phyloP scores from a whole-genome alignment of 108 stramenopile genomes.

The Schizochytrium sp. region DNA sequence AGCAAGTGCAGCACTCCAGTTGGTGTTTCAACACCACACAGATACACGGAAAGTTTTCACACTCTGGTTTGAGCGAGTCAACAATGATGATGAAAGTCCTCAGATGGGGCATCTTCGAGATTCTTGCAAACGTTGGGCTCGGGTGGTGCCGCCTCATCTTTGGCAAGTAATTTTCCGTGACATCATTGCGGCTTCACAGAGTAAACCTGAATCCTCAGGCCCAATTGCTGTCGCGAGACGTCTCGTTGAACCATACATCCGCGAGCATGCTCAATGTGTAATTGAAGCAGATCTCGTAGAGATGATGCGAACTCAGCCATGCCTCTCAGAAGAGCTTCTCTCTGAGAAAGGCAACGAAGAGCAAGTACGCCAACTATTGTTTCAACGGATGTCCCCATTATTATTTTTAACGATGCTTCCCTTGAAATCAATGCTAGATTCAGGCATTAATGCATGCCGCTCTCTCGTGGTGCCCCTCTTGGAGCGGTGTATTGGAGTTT shows the following conservation, averaged over 20 bases:
- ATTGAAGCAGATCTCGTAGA: not conserved
- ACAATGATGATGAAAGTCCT: not conserved
- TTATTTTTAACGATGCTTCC: conserved; percentile 32
- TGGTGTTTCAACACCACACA: not conserved
- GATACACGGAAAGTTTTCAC: not conserved
- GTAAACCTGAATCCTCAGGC: not conserved
- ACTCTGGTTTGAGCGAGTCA: not conserved
- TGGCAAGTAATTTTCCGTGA: not conserved
- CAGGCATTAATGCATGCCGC: too few relatives aligned
- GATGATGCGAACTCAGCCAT: not conserved
- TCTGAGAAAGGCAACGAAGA: too few relatives aligned
- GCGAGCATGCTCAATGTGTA: not conserved
- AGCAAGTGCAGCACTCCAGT: not conserved
- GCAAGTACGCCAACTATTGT: not conserved
- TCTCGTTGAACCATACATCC: not conserved
- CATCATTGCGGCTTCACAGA: not conserved
- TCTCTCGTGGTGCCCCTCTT: not conserved
- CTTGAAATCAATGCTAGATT: not conserved
- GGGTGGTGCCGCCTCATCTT: not conserved
- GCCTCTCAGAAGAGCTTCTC: conserved; percentile 16
- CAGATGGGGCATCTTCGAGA: not conserved
- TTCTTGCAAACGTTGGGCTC: not conserved
- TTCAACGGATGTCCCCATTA: not conserved
- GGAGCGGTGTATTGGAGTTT: not conserved
- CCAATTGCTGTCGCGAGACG: not conserved